phyloP scores from a whole-genome alignment of 2,329 filamentous ascomycete genomes.

The Didymella exigua region DNA sequence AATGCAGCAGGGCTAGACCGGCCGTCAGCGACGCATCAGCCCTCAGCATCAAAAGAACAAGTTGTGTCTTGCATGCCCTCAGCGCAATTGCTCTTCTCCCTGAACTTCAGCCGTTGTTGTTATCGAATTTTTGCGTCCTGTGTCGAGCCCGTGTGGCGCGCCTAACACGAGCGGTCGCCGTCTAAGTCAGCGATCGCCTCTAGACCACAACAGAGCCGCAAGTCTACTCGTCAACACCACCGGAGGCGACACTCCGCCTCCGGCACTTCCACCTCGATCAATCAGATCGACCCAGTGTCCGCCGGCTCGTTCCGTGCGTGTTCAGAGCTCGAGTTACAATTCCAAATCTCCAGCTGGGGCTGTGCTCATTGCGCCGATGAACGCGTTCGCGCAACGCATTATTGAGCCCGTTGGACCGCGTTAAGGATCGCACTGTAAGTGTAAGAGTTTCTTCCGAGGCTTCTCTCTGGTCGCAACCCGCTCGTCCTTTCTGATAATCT shows the following conservation, averaged over 20 bases:
- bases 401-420: constrained; percentile 24
- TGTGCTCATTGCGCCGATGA: constrained; percentile 16
- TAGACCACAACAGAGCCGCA: constrained; percentile 16
- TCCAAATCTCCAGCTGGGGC: constrained; percentile 14
- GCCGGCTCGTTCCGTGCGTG: constrained; percentile 15
- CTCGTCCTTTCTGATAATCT: constrained; percentile 22
- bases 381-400: constrained; percentile 8
- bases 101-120: constrained; percentile 6
- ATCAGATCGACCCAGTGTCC: constrained; percentile 10
- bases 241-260: not conserved
- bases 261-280: constrained; percentile 3
- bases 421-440: constrained; percentile 31
- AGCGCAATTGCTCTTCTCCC: not conserved
- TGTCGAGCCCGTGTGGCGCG: constrained; percentile 9
- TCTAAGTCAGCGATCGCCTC: constrained; percentile 13
- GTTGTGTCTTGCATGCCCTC: constrained; percentile 16
- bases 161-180: constrained; percentile 10
- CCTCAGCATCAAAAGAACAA: constrained; percentile 11
- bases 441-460: constrained; percentile 26
- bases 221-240: constrained; percentile 16
- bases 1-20: constrained; percentile 17
- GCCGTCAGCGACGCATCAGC: constrained; percentile 19
- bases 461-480: constrained; percentile 16
- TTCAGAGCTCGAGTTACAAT: constrained; percentile 7
- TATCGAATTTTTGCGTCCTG: constrained; percentile 10